phyloP scores from a whole-genome alignment of 2,329 filamentous ascomycete species.

The Alternaria conjuncta region DNA sequence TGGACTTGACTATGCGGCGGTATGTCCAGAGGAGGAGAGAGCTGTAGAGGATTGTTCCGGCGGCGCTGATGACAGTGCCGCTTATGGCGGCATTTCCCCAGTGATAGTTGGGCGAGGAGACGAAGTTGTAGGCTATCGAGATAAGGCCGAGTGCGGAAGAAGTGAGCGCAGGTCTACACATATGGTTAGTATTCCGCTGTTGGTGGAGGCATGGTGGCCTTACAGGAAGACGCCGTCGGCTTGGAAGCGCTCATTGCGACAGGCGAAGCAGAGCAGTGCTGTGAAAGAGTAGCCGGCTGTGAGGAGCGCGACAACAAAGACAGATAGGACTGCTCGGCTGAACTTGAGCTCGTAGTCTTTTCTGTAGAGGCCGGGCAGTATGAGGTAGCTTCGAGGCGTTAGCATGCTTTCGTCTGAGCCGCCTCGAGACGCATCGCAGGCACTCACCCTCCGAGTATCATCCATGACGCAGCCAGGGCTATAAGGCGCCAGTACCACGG shows the following conservation, averaged over 20 bases:
- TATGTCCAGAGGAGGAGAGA: constrained; percentile 52
- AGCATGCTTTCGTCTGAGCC: constrained; percentile 11
- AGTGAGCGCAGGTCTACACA: constrained; percentile 47
- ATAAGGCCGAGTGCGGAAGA: constrained; percentile 56
- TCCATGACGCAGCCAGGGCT: constrained; percentile 53
- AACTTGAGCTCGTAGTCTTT: constrained; percentile 48
- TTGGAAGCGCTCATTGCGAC: constrained; percentile 55
- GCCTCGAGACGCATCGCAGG: not conserved
- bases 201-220: constrained; percentile 4
- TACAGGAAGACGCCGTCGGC: constrained; percentile 57
- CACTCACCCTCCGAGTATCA: constrained; percentile 57
- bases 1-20: constrained; percentile 47
- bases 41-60: constrained; percentile 51
- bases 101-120: constrained; percentile 49
- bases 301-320: constrained; percentile 56
- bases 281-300: constrained; percentile 58
- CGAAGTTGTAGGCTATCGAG: constrained; percentile 57
- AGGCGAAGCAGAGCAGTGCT: constrained; percentile 55
- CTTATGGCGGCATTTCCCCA: constrained; percentile 55
- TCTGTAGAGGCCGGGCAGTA: constrained; percentile 57
- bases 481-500: constrained; percentile 59
- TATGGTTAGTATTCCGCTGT: constrained; percentile 19
- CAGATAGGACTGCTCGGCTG: constrained; percentile 49
- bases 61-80: constrained; percentile 49
- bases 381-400: constrained; percentile 51